phyloP scores from a whole-genome alignment of 1,139 yeast species.

The Scheffersomyces segobiensis region DNA sequence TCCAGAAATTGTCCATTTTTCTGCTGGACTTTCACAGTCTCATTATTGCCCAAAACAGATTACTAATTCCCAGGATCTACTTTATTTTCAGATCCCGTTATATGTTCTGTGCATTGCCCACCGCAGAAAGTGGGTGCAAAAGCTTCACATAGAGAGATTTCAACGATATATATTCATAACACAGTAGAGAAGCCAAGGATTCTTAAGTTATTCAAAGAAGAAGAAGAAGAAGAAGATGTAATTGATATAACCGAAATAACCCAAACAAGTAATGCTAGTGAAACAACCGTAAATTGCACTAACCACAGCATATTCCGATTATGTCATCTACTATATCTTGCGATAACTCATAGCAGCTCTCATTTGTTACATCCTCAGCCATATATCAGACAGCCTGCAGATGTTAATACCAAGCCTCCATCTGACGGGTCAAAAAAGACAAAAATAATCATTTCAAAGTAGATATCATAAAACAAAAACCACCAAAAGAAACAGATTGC shows the following conservation, averaged over 20 bases:
- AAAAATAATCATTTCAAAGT: not conserved
- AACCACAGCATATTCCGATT: not conserved
- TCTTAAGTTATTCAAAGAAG: not conserved
- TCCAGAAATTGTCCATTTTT: not conserved
- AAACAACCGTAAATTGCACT: not conserved
- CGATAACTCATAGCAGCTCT: not conserved
- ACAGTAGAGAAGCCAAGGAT: not conserved
- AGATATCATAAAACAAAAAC: conserved; percentile 1
- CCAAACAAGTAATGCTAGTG: not conserved
- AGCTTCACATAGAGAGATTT: not conserved
- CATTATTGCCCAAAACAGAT: not conserved
- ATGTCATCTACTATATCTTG: not conserved
- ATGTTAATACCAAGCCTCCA: not conserved
- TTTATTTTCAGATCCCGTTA: not conserved
- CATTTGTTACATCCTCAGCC: not conserved
- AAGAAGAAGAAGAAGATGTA: not conserved
- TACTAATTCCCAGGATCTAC: not conserved
- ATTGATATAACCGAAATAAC: not conserved
- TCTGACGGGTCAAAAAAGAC: not conserved
- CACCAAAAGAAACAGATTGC: conserved; percentile 1
- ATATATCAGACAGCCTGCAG: not conserved
- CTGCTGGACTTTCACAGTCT: not conserved
- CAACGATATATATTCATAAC: not conserved
- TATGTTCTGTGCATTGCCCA: not conserved
- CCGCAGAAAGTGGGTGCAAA: not conserved